Conservation (phyloP, 1,139 yeast genomes). For the Candida albicans region DNA sequence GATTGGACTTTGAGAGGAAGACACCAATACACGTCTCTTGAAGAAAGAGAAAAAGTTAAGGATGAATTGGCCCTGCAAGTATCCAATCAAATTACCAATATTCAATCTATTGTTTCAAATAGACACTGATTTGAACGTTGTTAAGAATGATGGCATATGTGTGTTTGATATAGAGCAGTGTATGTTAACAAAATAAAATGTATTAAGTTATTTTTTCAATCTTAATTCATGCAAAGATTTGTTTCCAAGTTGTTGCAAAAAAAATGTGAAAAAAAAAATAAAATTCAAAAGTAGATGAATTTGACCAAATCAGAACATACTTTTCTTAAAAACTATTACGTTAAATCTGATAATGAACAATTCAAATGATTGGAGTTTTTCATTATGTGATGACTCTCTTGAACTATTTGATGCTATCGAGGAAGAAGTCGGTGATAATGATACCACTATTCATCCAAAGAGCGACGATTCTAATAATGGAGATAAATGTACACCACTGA, state of each 20-base stretch:
- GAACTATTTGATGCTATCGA: conserved; percentile 2
- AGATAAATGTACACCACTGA: conserved; percentile 2
- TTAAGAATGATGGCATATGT: too few species aligned
- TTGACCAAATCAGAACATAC: background rate
- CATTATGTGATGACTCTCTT: conserved; percentile 11
- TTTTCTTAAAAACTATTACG: background rate
- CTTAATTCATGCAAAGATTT: too few species aligned
- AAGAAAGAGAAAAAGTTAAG: conserved; percentile 24
- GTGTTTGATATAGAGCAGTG: too few species aligned
- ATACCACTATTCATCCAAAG: background rate
- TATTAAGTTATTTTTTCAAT: too few species aligned
- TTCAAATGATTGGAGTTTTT: conserved; percentile 13
- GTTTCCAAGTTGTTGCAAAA: too few species aligned
- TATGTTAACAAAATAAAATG: too few species aligned
- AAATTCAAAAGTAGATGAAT: too few species aligned
- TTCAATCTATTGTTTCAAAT: conserved; percentile 25
- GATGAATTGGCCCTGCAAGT: conserved; percentile 28
- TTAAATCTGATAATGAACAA: background rate
- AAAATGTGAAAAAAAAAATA: too few species aligned
- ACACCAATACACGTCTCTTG: conserved; percentile 27
- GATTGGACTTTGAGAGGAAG: conserved; percentile 44
- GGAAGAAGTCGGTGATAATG: background rate
- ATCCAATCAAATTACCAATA: conserved; percentile 26
- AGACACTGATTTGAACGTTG: background rate
- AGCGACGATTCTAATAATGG: background rate